Evolutionary conservation across 306 rosid species (phyloP), one percentile per base, ranked within the genome.

Genomic region (Begonia fuchsioides): DNA sequence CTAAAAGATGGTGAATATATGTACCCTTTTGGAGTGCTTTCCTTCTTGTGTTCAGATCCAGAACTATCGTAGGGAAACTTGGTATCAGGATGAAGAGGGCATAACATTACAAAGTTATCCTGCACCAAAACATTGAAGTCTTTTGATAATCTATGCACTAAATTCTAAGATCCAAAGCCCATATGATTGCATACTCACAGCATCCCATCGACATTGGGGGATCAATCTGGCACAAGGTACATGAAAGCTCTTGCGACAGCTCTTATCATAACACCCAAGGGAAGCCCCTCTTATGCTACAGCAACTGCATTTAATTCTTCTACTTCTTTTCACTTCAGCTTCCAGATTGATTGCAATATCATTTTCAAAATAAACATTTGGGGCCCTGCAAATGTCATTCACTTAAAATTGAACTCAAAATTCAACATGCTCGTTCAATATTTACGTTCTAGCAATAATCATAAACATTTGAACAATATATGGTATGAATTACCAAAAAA

Each of bases 171-270:
- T 26, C 7, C 7, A 4, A 26, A 47, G 47, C 41, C 50, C 43
- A 49, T 15, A n/a, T 26, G 38, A 60, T 19, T 47, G 35, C 35
- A 47, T 10, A 32, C 43, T 60, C 71, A 90, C 97, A 60, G 51
- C 64, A 68, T 90, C 95, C 97, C 97, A 90, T 62, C 90, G 95
- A 66, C 93, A 90, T 52, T 65, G 71, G 12, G 87, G 79, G 60
- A 80, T 84, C 75, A 62, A 69, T 68, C 65, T 84, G 57, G 97
- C 93, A 59, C 97, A 90, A 47, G 85, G 60, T 48, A 90, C 77
- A 51, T 90, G 97, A 58, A 90, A 90, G 72, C 97, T 90, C 72
- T 62, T 76, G 39, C 95, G 95, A 69, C 97, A 90, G 68, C 70
- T 70, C 72, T 75, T 76, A 62, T 81, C 81, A 53, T 57, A 81